Evolutionary conservation across 2,329 filamentous ascomycete species (phyloP), one percentile per base, ranked within the genome.

Genomic region (Fusarium tjaetaba): DNA sequence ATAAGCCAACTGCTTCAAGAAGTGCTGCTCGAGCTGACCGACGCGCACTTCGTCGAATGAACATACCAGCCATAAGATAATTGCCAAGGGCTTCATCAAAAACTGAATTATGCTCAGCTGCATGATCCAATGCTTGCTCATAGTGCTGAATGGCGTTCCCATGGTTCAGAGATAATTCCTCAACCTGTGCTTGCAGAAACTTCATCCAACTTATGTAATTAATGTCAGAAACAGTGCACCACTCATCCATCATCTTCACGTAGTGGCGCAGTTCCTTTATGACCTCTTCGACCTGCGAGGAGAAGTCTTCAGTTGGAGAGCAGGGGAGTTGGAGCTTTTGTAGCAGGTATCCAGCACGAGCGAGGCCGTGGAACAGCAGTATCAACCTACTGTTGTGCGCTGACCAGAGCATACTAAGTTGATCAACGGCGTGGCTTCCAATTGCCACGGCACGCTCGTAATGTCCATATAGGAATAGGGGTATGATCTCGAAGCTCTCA

Each of bases 81-180:
- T 93, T 92, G 22, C 90, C 89, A 4, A 94, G 85, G 1, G 91
- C 93, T 79, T 95, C 92, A 68, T 95, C 93, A 56, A 94, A 88
- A 5, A 88, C 78, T 70, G 93, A 92, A 48, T 87, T 86, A 74
- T 94, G 87, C 62, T 92, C 86, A 26, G 92, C 86, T 18, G 91
- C 89, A 76, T 95, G 93, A 75, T 95, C 92, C 65, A 95, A 82
- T 11, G 91, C 90, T 70, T 89, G 86, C 79, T 96, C 93, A 76
- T 94, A 95, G 49, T 88, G 84, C 30, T 84, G 84, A 39, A 95
- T 85, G 13, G 92, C 90, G 5, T 81, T 78, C 7, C 88, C 90
- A 68, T 90, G 86, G 39, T 91, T 83, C 13, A 82, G 82, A 10
- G 85, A 83, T 62, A 93, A 84, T 74, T 95, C 93, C 7, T 88